A percentile compares a stretch with the other conserved stretches of the same genome.
These are phyloP conservation scores for Scutellaria barbata DNA, from an alignment of 257 asterid genomes.

Conservation along the genomic window DNA sequence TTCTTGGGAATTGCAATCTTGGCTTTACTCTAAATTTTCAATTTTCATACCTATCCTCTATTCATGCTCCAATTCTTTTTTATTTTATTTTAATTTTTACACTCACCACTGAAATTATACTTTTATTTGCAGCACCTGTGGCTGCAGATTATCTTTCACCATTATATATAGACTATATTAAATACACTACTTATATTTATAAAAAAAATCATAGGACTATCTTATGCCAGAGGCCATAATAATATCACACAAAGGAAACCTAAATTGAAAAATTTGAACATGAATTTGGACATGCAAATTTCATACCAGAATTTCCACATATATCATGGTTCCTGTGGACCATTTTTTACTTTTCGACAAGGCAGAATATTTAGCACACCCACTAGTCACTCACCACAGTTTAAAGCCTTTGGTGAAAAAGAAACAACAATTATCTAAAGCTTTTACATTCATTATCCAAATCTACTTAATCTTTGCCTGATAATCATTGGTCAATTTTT, in stretches of 20 bases:
- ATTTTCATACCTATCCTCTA: no score
- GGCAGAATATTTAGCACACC: not conserved
- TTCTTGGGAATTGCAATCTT: conserved; percentile 24
- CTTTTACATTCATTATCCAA: conserved; percentile 14
- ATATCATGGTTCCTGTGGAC: not conserved
- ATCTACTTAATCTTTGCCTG: not conserved
- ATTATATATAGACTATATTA: no score
- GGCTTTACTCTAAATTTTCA: not conserved
- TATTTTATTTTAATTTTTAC: no score
- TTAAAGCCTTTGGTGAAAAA: not conserved
- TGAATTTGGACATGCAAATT: conserved; percentile 14
- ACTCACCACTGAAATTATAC: no score
- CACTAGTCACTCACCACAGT: no score
- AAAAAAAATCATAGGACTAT: no score
- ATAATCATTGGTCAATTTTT: not conserved
- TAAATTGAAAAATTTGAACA: not conserved
- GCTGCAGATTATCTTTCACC: no score
- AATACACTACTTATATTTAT: no score
- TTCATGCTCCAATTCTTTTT: no score
- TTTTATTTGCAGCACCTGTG: no score
- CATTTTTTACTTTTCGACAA: not conserved
- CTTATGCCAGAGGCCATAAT: no score
- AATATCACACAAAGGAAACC: no score
- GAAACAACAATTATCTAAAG: not conserved
- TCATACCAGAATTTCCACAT: not conserved